Percentiles rank a stretch among this genome's conserved stretches.
Conservation (phyloP, 2,329 filamentous ascomycete species). For the Fusarium sp. region DNA sequence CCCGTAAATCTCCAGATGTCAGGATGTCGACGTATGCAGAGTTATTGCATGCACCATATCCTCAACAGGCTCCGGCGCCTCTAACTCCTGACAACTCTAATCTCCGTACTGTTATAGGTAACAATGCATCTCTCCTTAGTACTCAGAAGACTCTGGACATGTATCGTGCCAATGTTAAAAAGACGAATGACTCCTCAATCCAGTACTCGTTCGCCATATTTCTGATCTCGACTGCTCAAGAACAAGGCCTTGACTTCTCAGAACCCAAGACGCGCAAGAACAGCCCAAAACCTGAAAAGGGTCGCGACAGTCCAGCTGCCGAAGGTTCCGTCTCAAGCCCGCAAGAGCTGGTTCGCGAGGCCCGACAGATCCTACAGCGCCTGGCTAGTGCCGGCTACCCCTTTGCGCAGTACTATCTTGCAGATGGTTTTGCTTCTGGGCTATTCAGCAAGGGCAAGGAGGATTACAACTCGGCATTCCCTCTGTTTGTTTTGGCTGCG, state of each 20-base stretch:
- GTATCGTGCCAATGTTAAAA: slow-evolving; percentile 97
- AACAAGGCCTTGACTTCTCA: slow-evolving; percentile 72
- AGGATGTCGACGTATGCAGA: slow-evolving; percentile 69
- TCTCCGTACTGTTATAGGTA: slow-evolving; percentile 83
- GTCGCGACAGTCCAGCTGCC: slow-evolving; percentile 61
- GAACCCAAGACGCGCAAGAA: slow-evolving; percentile 61
- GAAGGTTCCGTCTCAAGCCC: slow-evolving; percentile 65
- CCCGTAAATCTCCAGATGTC: slow-evolving; percentile 68
- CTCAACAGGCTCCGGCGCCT: slow-evolving; percentile 78
- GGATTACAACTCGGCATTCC: slow-evolving; percentile 92
- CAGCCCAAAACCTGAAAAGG: slow-evolving; percentile 62
- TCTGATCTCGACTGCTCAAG: slow-evolving; percentile 88
- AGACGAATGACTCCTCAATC: slow-evolving; percentile 89
- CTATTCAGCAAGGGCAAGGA: slow-evolving; percentile 95
- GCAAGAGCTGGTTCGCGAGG: slow-evolving; percentile 83
- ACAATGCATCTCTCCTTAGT: slow-evolving; percentile 90
- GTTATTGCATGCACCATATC: slow-evolving; percentile 78
- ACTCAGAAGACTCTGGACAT: slow-evolving; percentile 96
- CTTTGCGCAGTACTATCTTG: slow-evolving; percentile 98
- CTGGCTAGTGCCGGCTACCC: slow-evolving; percentile 91
- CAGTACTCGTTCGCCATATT: slow-evolving; percentile 98
- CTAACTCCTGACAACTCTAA: slow-evolving; percentile 83
- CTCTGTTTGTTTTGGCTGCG: slow-evolving; percentile 90
- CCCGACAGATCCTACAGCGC: slow-evolving; percentile 87
- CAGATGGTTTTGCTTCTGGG: slow-evolving; percentile 92